Percentiles rank a stretch among this genome's conserved stretches.
Evolutionary conservation across 1,284 basidiomycete genomes (phyloP).

Genomic region (Tylopilus sp.): DNA sequence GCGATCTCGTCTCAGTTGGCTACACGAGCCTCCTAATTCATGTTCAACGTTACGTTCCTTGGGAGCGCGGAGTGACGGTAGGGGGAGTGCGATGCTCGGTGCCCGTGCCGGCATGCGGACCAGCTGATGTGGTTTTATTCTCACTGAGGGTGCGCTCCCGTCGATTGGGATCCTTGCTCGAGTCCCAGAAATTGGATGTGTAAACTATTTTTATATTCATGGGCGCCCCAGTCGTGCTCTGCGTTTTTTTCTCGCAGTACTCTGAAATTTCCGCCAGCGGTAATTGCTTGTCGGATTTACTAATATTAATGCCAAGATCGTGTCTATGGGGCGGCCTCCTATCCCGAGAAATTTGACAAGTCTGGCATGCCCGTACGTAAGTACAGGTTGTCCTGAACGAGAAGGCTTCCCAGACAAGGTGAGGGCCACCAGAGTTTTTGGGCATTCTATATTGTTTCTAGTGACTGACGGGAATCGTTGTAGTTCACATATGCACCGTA

Average conservation of each 20-base stretch:
- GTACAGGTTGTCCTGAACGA: slow-evolving; percentile 26
- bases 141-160: slow-evolving; percentile 15
- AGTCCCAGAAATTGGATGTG: slow-evolving; percentile 32
- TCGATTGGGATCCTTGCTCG: slow-evolving; percentile 24
- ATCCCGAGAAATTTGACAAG: slow-evolving; percentile 26
- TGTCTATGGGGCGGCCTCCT: slow-evolving; percentile 20
- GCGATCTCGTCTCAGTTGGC: slow-evolving; percentile 29
- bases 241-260: slow-evolving; percentile 30
- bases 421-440: slow-evolving; percentile 15
- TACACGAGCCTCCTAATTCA: slow-evolving; percentile 44
- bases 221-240: slow-evolving; percentile 18
- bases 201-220: slow-evolving; percentile 20
- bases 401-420: slow-evolving; percentile 29
- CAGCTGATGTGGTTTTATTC: slow-evolving; percentile 8
- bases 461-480: slow-evolving; percentile 6
- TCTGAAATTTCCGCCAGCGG: slow-evolving; percentile 32
- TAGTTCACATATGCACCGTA: slow-evolving; percentile 7
- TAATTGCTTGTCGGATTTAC: slow-evolving; percentile 29
- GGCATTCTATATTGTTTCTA: slow-evolving; percentile 17
- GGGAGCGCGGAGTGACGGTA: slow-evolving; percentile 50
- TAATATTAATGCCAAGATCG: slow-evolving; percentile 28
- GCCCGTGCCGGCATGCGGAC: slow-evolving; percentile 1
- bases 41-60: slow-evolving; percentile 52
- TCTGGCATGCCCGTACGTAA: slow-evolving; percentile 29
- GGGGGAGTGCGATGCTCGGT: slow-evolving; percentile 22